These are phyloP conservation scores for Ceratobasidium sp. DNA, from an alignment of 1,284 basidiomycete species.

Conservation along the genomic window DNA sequence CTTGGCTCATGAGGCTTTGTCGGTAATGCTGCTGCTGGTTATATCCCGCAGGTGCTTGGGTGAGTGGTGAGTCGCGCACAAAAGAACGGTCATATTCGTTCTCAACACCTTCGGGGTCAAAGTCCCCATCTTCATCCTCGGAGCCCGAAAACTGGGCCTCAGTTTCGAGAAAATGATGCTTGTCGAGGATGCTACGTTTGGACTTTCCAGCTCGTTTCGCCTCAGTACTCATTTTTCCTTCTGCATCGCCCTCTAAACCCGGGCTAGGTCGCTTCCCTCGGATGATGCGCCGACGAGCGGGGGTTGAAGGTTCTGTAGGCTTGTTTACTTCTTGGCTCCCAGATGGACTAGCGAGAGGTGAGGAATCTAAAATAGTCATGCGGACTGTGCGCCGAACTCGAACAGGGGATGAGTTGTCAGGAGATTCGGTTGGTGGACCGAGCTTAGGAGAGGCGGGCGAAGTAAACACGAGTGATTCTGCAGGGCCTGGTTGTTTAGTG, in stretches of 20 bases:
- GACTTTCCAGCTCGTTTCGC: slow-evolving; percentile 58
- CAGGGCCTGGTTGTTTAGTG: background rate
- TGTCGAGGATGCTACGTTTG: slow-evolving; percentile 59
- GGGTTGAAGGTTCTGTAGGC: slow-evolving; percentile 51
- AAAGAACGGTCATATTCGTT: slow-evolving; percentile 79
- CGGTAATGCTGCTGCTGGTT: slow-evolving; percentile 78
- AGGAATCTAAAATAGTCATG: slow-evolving; percentile 41
- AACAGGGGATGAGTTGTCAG: slow-evolving; percentile 69
- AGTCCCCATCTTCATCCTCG: slow-evolving; percentile 68
- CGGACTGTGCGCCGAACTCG: slow-evolving; percentile 28
- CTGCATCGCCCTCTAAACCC: slow-evolving; percentile 53
- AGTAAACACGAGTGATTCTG: slow-evolving; percentile 21
- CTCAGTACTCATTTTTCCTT: slow-evolving; percentile 51
- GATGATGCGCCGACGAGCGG: slow-evolving; percentile 57
- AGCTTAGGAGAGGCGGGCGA: slow-evolving; percentile 39
- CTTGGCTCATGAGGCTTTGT: slow-evolving; percentile 78
- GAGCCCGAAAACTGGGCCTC: slow-evolving; percentile 82
- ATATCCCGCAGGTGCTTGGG: slow-evolving; percentile 82
- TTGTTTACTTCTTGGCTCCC: slow-evolving; percentile 45
- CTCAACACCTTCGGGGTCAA: slow-evolving; percentile 69
- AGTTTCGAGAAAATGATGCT: slow-evolving; percentile 66
- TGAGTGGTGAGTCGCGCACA: slow-evolving; percentile 73
- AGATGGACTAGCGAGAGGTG: slow-evolving; percentile 54
- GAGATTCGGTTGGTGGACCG: slow-evolving; percentile 50
- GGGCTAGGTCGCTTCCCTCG: slow-evolving; percentile 52